phyloP scores from a whole-genome alignment of 2,329 filamentous ascomycete species.

The Fusarium vanettenii region DNA sequence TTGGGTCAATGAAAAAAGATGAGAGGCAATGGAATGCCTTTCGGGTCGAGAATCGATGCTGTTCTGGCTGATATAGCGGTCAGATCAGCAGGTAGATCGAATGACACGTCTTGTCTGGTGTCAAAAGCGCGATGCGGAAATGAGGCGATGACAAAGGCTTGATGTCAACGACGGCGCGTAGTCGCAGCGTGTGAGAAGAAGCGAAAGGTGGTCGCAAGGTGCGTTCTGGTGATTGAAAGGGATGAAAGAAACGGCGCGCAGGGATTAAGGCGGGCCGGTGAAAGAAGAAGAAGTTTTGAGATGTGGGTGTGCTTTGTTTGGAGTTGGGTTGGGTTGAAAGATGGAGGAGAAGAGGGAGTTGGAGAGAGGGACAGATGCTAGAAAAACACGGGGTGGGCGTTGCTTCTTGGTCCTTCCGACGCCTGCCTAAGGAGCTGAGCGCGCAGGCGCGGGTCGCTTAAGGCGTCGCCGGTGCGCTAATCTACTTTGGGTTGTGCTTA shows the following conservation, averaged over 20 bases:
- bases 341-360: slow-evolving; percentile 19
- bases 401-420: slow-evolving; percentile 33
- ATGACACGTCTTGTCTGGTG: slow-evolving; percentile 20
- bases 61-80: slow-evolving; percentile 37
- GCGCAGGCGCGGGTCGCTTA: slow-evolving; percentile 14
- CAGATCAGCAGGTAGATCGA: slow-evolving; percentile 41
- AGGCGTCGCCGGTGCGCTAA: slow-evolving; percentile 30
- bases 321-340: slow-evolving; percentile 35
- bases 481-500: slow-evolving; percentile 6
- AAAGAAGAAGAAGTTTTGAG: slow-evolving; percentile 27
- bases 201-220: slow-evolving; percentile 22
- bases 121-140: slow-evolving; percentile 21
- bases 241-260: slow-evolving; percentile 31
- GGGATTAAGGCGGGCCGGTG: slow-evolving; percentile 26
- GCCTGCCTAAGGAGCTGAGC: slow-evolving; percentile 33
- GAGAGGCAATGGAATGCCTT: slow-evolving; percentile 10
- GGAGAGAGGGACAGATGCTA: slow-evolving; percentile 22
- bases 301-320: slow-evolving; percentile 30
- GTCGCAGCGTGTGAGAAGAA: slow-evolving; percentile 19
- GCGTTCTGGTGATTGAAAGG: slow-evolving; percentile 10
- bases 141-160: slow-evolving; percentile 3
- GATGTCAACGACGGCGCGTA: slow-evolving; percentile 17
- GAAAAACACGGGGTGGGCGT: slow-evolving; percentile 45
- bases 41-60: slow-evolving; percentile 24
- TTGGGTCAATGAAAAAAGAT: slow-evolving; percentile 16